A percentile compares a stretch with the other conserved stretches of the same genome.
Conservation (phyloP, 1,139 yeast species). For the Kazachstania sp. region DNA sequence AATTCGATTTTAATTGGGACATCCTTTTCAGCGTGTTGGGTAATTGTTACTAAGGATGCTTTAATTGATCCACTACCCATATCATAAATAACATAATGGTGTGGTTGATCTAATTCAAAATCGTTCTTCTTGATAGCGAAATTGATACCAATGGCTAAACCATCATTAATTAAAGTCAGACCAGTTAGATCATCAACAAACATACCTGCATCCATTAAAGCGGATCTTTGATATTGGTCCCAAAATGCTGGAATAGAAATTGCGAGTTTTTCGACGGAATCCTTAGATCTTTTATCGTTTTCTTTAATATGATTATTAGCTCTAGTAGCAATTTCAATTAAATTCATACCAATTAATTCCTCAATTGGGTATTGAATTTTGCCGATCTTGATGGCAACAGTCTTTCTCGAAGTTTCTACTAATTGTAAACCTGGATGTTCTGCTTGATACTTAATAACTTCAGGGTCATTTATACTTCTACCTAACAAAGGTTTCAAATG, state of each 20-base stretch:
- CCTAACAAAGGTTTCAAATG: conserved; percentile 71
- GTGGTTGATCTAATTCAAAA: conserved; percentile 37
- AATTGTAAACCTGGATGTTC: conserved; percentile 58
- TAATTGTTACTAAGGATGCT: conserved; percentile 69
- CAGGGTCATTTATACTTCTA: conserved; percentile 42
- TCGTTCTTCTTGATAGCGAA: conserved; percentile 39
- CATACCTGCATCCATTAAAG: conserved; percentile 60
- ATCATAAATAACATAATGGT: conserved; percentile 71
- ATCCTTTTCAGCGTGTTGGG: conserved; percentile 37
- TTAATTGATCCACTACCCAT: conserved; percentile 90
- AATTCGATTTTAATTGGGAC: conserved; percentile 44
- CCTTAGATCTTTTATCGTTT: conserved; percentile 41
- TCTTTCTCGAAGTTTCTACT: conserved; percentile 40
- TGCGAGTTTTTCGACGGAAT: conserved; percentile 41
- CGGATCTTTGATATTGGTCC: conserved; percentile 54
- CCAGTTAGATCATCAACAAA: conserved; percentile 28
- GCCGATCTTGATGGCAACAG: conserved; percentile 50
- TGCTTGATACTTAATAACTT: conserved; percentile 38
- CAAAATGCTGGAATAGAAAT: conserved; percentile 73
- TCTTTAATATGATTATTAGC: conserved; percentile 47
- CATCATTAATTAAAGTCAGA: conserved; percentile 80
- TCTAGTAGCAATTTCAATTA: conserved; percentile 56
- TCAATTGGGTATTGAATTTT: conserved; percentile 52
- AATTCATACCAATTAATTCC: conserved; percentile 77
- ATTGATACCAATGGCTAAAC: conserved; percentile 81